phyloP scores from a whole-genome alignment of 768 basidiomycete species.

The Leccinum truebloodii region DNA sequence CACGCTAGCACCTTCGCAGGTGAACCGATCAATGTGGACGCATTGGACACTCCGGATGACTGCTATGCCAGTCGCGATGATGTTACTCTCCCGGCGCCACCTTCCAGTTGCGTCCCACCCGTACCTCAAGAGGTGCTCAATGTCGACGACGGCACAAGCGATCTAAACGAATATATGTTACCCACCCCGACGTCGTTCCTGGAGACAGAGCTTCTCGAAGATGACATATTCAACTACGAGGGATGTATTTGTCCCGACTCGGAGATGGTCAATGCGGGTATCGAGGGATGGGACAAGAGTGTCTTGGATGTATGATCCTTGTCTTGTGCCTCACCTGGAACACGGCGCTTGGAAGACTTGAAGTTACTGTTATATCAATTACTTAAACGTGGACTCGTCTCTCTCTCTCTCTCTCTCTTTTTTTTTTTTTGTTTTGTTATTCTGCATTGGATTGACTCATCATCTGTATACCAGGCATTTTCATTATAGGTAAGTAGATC shows the following conservation, averaged over 20 bases:
- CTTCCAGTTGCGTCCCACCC: not conserved
- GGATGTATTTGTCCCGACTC: slow-evolving; percentile 13
- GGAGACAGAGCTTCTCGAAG: not conserved
- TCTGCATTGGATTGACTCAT: no score
- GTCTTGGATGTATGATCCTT: not conserved
- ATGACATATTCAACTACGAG: slow-evolving; percentile 1
- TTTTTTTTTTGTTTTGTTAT: no score
- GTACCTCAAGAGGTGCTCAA: not conserved
- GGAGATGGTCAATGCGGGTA: slow-evolving; percentile 7
- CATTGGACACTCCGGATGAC: not conserved
- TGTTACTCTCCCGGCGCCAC: not conserved
- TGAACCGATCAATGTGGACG: not conserved
- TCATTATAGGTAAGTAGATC: no score
- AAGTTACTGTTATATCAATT: not conserved
- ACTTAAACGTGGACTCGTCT: not conserved
- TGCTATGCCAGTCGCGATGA: not conserved
- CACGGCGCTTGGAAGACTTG: not conserved
- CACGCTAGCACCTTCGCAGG: not conserved
- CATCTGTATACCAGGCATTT: no score
- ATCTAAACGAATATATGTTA: not conserved
- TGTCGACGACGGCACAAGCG: not conserved
- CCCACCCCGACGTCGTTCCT: not conserved
- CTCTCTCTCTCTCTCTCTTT: no score
- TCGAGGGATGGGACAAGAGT: slow-evolving; percentile 11
- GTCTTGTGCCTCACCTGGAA: not conserved